Evolutionary conservation across 2,329 filamentous ascomycete species (phyloP).

Genomic region (Zymoseptoria crescenta): DNA sequence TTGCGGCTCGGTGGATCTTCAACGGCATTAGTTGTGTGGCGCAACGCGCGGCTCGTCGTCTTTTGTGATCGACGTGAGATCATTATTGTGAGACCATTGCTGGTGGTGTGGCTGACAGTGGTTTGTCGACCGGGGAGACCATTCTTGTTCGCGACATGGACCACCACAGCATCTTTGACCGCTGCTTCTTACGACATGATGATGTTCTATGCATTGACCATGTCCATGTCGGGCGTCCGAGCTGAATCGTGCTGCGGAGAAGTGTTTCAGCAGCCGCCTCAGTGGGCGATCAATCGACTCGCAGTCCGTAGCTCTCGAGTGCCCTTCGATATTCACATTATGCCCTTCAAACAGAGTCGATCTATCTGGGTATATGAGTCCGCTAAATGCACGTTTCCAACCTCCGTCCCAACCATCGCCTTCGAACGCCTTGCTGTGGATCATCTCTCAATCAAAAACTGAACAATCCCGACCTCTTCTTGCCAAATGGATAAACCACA

Average conservation of each 20-base stretch:
- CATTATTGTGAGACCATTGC: neutral
- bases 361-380: slow-evolving; percentile 9
- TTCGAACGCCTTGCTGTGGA: neutral
- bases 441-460: slow-evolving; percentile 25
- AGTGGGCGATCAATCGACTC: neutral
- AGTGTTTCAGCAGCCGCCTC: neutral
- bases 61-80: neutral
- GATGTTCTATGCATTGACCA: neutral
- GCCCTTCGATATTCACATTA: neutral
- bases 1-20: neutral
- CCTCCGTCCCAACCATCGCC: neutral
- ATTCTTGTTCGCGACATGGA: neutral
- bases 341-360: neutral
- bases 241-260: neutral
- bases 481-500: slow-evolving; percentile 44
- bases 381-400: neutral
- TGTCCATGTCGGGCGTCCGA: neutral
- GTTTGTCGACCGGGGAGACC: neutral
- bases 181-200: neutral
- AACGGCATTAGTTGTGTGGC: neutral
- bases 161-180: neutral
- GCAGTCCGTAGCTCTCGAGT: neutral
- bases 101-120: neutral
- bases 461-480: slow-evolving; percentile 39
- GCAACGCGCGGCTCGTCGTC: neutral